These are phyloP conservation scores for Vanrija humicola DNA, from an alignment of 1,284 basidiomycete genomes.

Conservation along the genomic window DNA sequence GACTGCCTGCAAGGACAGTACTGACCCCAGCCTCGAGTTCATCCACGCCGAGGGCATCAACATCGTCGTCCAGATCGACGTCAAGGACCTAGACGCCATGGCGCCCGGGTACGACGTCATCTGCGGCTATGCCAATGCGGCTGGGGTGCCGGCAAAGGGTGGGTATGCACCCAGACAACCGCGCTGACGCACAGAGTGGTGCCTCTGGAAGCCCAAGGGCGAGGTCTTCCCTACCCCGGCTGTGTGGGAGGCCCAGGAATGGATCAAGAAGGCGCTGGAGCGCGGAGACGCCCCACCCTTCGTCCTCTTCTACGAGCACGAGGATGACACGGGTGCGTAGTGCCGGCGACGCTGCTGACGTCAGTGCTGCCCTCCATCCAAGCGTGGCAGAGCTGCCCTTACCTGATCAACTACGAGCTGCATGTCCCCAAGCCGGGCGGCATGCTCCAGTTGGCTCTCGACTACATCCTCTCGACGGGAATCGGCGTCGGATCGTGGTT, in stretches of 20 bases:
- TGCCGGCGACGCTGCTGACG: no score
- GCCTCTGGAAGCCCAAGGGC: background rate
- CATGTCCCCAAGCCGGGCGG: no score
- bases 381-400: no score
- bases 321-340: no score
- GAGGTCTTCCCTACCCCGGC: background rate
- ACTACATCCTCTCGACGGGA: no score
- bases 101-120: slow-evolving; percentile 57
- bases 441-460: no score
- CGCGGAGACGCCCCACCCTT: background rate
- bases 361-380: no score
- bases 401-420: no score
- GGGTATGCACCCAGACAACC: background rate
- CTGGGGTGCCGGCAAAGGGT: slow-evolving; percentile 1
- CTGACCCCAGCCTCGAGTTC: background rate
- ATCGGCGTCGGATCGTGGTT: no score
- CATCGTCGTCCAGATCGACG: slow-evolving; percentile 68
- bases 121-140: background rate
- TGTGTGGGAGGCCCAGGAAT: background rate
- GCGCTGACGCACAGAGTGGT: background rate
- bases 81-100: slow-evolving; percentile 85
- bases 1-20: no score
- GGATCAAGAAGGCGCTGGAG: background rate
- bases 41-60: slow-evolving; percentile 1
- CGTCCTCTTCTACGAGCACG: no score